Conservation (phyloP, 1,284 basidiomycete species). For the Leccinum fuscescens region DNA sequence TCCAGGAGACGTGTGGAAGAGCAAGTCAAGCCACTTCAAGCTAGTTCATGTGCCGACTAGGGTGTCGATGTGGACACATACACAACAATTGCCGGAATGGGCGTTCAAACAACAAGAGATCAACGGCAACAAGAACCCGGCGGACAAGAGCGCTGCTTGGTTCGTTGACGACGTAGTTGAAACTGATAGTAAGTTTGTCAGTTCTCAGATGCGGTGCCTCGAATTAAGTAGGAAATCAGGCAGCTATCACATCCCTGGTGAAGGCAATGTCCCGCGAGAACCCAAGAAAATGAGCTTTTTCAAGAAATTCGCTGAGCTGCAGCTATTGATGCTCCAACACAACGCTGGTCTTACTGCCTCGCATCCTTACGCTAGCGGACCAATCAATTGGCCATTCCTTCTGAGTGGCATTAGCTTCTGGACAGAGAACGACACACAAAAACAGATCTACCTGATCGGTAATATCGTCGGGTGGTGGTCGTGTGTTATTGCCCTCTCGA, state of each 20-base stretch:
- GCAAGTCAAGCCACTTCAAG: constrained; percentile 88
- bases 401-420: constrained; percentile 97
- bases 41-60: constrained; percentile 87
- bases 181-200: constrained; percentile 58
- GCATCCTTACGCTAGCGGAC: constrained; percentile 93
- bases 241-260: constrained; percentile 15
- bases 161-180: constrained; percentile 81
- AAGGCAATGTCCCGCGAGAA: constrained; percentile 50
- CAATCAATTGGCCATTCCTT: constrained; percentile 98
- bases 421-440: constrained; percentile 81
- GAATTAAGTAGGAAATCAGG: constrained; percentile 11
- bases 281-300: constrained; percentile 88
- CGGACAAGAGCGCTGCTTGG: constrained; percentile 86
- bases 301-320: constrained; percentile 92
- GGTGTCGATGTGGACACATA: constrained; percentile 93
- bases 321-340: constrained; percentile 95
- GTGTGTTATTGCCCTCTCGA: constrained; percentile 79
- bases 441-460: constrained; percentile 96
- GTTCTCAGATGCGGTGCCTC: background rate
- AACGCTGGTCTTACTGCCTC: constrained; percentile 93
- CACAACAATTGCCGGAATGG: constrained; percentile 89
- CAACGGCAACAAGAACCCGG: constrained; percentile 93
- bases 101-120: constrained; percentile 96
- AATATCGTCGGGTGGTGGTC: constrained; percentile 97
- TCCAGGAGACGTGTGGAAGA: constrained; percentile 83